phyloP scores from a whole-genome alignment of 106 monocot species.

The Phalaenopsis equestris region DNA sequence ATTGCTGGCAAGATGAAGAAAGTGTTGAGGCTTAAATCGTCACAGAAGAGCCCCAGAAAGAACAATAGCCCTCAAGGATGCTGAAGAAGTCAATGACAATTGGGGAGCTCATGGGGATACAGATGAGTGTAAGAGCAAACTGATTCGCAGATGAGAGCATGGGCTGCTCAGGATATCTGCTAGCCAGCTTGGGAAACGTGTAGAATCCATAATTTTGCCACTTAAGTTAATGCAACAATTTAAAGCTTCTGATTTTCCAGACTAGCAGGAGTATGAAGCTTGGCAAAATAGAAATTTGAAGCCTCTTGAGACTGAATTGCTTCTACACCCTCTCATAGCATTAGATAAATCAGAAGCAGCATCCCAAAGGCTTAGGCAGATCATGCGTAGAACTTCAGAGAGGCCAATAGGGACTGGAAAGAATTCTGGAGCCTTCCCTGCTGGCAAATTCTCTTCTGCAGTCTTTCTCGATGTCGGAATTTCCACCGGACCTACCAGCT shows the following conservation, averaged over 20 bases:
- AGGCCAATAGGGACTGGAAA: constrained; percentile 76
- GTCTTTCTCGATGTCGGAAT: too few species aligned
- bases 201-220: constrained; percentile 69
- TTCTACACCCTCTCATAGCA: constrained; percentile 56
- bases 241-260: constrained; percentile 82
- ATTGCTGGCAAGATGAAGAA: constrained; percentile 92
- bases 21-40: constrained; percentile 68
- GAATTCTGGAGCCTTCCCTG: constrained; percentile 34
- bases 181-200: constrained; percentile 76
- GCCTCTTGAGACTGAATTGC: constrained; percentile 82
- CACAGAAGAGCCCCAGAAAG: constrained; percentile 26
- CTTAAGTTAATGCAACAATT: constrained; percentile 92
- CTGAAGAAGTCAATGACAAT: constrained; percentile 42
- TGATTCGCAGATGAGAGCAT: constrained; percentile 65
- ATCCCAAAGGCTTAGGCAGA: constrained; percentile 56
- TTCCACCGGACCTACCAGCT: too few species aligned
- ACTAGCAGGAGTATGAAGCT: constrained; percentile 62
- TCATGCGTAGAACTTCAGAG: constrained; percentile 59
- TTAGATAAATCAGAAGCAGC: constrained; percentile 55
- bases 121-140: constrained; percentile 74
- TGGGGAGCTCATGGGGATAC: constrained; percentile 71
- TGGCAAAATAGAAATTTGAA: constrained; percentile 73
- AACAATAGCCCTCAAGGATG: constrained; percentile 17
- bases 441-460: too few species aligned
- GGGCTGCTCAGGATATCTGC: constrained; percentile 73